These are phyloP conservation scores for Boletus fagicola DNA, from an alignment of 768 basidiomycete genomes.

Conservation along the genomic window DNA sequence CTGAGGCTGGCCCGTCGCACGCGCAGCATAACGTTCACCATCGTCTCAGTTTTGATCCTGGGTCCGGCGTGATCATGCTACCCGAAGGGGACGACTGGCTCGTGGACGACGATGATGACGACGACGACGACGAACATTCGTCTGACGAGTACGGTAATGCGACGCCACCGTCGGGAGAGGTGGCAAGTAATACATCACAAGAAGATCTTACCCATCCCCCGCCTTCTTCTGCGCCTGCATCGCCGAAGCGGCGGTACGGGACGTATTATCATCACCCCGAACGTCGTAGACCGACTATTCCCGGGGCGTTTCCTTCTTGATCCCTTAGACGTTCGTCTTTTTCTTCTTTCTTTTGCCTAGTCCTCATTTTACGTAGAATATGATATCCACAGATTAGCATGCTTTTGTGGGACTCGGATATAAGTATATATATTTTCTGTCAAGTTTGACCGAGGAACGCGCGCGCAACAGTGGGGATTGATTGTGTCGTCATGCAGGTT, in stretches of 20 bases:
- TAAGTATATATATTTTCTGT: background rate
- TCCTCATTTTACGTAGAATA: background rate
- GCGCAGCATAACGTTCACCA: slow-evolving; percentile 41
- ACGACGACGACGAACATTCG: slow-evolving; percentile 45
- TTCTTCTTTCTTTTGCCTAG: background rate
- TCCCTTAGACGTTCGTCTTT: background rate
- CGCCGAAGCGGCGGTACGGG: slow-evolving; percentile 59
- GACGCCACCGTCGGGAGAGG: slow-evolving; percentile 27
- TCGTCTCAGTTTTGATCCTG: slow-evolving; percentile 78
- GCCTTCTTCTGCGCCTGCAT: slow-evolving; percentile 30
- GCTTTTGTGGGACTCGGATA: background rate
- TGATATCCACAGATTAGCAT: background rate
- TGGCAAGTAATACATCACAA: slow-evolving; percentile 15
- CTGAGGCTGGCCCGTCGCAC: slow-evolving; percentile 17
- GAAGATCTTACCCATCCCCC: slow-evolving; percentile 22
- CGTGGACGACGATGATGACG: slow-evolving; percentile 41
- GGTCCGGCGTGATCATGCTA: slow-evolving; percentile 84
- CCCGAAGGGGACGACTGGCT: slow-evolving; percentile 75
- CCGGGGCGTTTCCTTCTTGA: slow-evolving; percentile 52
- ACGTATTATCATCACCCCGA: slow-evolving; percentile 91
- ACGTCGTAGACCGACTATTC: slow-evolving; percentile 47
- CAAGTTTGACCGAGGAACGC: background rate
- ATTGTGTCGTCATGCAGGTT: background rate
- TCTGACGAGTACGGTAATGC: slow-evolving; percentile 44
- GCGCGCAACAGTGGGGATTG: background rate